Conservation (phyloP, 768 basidiomycete genomes). For the Boletus patriciae region DNA sequence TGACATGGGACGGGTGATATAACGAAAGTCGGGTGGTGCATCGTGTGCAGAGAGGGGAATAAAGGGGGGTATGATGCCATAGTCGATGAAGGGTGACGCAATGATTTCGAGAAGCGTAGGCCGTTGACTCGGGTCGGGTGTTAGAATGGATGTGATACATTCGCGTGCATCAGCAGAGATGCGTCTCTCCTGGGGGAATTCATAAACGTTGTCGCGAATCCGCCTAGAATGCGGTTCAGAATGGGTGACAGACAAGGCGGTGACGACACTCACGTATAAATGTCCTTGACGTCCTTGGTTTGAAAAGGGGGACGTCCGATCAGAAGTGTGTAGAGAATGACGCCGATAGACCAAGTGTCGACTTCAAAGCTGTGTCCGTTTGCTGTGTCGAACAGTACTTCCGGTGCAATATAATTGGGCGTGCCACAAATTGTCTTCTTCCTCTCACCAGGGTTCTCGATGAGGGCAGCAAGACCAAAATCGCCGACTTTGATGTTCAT, state of each 20-base stretch:
- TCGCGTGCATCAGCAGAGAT: conserved; percentile 72
- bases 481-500: conserved; percentile 98
- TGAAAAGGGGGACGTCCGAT: conserved; percentile 98
- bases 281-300: conserved; percentile 95
- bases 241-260: background rate
- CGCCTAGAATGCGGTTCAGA: conserved; percentile 49
- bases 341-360: conserved; percentile 96
- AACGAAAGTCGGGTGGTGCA: conserved; percentile 68
- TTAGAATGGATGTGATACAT: conserved; percentile 82
- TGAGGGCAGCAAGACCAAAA: conserved; percentile 94
- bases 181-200: conserved; percentile 77
- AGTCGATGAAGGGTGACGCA: conserved; percentile 78
- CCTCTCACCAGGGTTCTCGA: conserved; percentile 93
- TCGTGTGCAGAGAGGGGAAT: conserved; percentile 83
- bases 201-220: conserved; percentile 91
- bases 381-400: conserved; percentile 92
- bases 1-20: conserved; percentile 59
- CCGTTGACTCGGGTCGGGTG: conserved; percentile 76
- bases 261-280: conserved; percentile 72
- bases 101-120: conserved; percentile 86
- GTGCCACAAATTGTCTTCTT: conserved; percentile 99
- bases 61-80: conserved; percentile 75
- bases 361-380: conserved; percentile 99
- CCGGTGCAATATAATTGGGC: conserved; percentile 98
- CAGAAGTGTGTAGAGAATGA: conserved; percentile 93